Conservation (phyloP, 2,329 filamentous ascomycete species). For the Talaromyces albobiverticillius region DNA sequence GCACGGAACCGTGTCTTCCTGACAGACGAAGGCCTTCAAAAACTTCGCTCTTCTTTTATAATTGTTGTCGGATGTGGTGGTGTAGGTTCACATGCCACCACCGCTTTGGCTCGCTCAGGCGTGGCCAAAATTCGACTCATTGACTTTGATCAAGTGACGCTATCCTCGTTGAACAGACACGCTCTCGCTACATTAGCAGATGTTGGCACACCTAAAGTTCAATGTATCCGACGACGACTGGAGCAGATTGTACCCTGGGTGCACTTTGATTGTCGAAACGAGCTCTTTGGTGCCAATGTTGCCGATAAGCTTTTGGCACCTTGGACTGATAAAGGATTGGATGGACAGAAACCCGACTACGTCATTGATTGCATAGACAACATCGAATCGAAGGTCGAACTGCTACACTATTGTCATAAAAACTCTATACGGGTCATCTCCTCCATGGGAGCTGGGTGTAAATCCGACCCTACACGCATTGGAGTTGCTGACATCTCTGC, state of each 20-base stretch:
- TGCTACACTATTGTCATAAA: slow-evolving; percentile 83
- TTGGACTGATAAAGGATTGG: slow-evolving; percentile 52
- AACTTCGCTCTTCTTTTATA: slow-evolving; percentile 77
- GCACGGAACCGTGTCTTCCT: slow-evolving; percentile 92
- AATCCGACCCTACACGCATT: slow-evolving; percentile 79
- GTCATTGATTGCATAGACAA: slow-evolving; percentile 99
- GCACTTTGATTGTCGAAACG: slow-evolving; percentile 78
- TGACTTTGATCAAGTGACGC: slow-evolving; percentile 95
- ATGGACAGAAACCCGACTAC: slow-evolving; percentile 66
- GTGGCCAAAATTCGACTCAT: slow-evolving; percentile 84
- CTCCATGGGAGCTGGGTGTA: slow-evolving; percentile 94
- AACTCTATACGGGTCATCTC: slow-evolving; percentile 80
- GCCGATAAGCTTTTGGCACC: slow-evolving; percentile 66
- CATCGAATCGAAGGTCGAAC: slow-evolving; percentile 90
- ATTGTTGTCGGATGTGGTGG: slow-evolving; percentile 91
- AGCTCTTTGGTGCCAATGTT: slow-evolving; percentile 71
- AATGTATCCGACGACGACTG: slow-evolving; percentile 73
- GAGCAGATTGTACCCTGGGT: slow-evolving; percentile 91
- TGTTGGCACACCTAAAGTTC: slow-evolving; percentile 88
- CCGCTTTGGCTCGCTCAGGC: slow-evolving; percentile 82
- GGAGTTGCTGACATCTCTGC: slow-evolving; percentile 87
- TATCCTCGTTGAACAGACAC: slow-evolving; percentile 93
- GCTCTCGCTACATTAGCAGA: slow-evolving; percentile 91
- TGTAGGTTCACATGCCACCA: slow-evolving; percentile 87
- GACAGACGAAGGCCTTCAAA: slow-evolving; percentile 72